These are phyloP conservation scores for Dendrobium nobile DNA, from an alignment of 106 monocot species.

Conservation along the genomic window DNA sequence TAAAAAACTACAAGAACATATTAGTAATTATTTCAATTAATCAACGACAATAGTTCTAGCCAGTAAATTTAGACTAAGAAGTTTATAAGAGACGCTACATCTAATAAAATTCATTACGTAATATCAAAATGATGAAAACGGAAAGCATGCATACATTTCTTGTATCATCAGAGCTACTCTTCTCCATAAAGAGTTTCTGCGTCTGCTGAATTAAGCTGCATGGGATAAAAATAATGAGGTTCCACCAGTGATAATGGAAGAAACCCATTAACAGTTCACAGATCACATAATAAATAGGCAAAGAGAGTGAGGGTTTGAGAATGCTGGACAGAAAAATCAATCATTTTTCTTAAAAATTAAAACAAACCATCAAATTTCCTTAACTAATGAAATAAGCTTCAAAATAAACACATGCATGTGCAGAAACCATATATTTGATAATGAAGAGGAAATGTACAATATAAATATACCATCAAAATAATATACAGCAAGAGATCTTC, in stretches of 20 bases:
- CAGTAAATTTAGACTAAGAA: not conserved
- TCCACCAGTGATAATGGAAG: not conserved
- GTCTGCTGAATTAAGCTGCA: constrained; percentile 85
- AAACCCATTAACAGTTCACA: not conserved
- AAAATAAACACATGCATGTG: not conserved
- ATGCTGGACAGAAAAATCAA: not conserved
- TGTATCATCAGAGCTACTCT: constrained; percentile 39
- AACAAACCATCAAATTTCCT: not conserved
- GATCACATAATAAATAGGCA: not conserved
- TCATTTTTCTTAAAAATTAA: not conserved
- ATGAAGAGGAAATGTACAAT: not conserved
- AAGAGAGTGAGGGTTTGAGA: not conserved
- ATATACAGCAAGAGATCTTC: not conserved
- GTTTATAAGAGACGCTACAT: not conserved
- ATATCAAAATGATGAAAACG: not conserved
- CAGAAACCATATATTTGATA: not conserved
- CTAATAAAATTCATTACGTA: constrained; percentile 1
- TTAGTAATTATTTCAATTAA: not conserved
- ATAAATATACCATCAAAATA: not conserved
- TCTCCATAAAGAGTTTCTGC: constrained; percentile 65
- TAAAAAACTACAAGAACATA: not conserved
- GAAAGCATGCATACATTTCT: constrained; percentile 49
- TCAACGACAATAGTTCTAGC: not conserved
- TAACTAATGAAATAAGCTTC: not conserved
- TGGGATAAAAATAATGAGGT: constrained; percentile 8